phyloP scores from a whole-genome alignment of 2,329 filamentous ascomycete species.

The Neonectria neomacrospora region DNA sequence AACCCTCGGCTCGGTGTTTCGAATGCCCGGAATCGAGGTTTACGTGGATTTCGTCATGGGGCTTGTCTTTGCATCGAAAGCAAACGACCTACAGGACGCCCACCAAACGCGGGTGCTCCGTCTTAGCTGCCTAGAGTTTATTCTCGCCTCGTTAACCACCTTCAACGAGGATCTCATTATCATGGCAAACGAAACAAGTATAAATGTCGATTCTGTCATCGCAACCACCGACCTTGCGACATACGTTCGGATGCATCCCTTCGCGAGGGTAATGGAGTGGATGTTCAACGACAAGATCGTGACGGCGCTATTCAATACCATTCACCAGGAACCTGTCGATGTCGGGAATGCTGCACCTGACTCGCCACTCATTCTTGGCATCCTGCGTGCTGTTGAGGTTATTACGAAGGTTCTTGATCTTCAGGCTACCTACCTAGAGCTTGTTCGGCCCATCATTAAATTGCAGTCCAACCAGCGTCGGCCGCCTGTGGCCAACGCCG shows the following conservation, averaged over 20 bases:
- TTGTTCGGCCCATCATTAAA: slow-evolving; percentile 84
- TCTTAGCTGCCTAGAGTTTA: slow-evolving; percentile 85
- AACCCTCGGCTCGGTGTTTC: slow-evolving; percentile 78
- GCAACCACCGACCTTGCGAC: slow-evolving; percentile 77
- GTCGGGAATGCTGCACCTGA: slow-evolving; percentile 78
- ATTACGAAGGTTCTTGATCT: slow-evolving; percentile 85
- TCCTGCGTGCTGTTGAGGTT: slow-evolving; percentile 84
- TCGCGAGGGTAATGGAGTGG: slow-evolving; percentile 96
- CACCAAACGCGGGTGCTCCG: slow-evolving; percentile 79
- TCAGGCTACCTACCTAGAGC: slow-evolving; percentile 90
- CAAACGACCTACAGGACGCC: slow-evolving; percentile 72
- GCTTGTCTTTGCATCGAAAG: slow-evolving; percentile 76
- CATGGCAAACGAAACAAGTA: slow-evolving; percentile 80
- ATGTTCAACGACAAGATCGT: slow-evolving; percentile 94
- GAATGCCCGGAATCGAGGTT: slow-evolving; percentile 85
- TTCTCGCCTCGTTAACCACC: slow-evolving; percentile 78
- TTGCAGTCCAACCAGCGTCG: slow-evolving; percentile 69
- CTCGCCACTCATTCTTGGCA: slow-evolving; percentile 82
- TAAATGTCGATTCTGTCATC: slow-evolving; percentile 80
- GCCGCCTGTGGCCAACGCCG: slow-evolving; percentile 71
- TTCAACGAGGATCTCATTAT: slow-evolving; percentile 96
- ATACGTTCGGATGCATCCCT: slow-evolving; percentile 91
- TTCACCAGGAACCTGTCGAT: slow-evolving; percentile 79
- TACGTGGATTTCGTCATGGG: slow-evolving; percentile 94
- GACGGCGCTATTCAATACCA: slow-evolving; percentile 78